These are phyloP conservation scores for Gastroboletus turbinatus DNA, from an alignment of 1,284 basidiomycete genomes.

Conservation along the genomic window DNA sequence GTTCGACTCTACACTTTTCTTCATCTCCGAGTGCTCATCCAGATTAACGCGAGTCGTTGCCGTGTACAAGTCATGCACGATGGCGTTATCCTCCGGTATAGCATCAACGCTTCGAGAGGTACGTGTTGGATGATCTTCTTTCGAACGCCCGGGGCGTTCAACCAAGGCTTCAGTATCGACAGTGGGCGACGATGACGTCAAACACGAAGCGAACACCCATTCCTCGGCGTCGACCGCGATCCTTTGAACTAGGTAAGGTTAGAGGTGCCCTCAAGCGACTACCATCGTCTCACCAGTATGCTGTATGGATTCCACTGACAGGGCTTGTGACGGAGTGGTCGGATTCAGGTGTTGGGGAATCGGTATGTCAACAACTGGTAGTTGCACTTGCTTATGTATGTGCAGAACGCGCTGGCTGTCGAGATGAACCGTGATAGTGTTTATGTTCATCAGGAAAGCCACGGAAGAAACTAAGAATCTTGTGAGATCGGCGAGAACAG, in stretches of 20 bases:
- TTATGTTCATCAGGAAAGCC: neutral
- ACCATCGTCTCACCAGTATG: slow-evolving; percentile 1
- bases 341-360: neutral
- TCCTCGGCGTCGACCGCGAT: slow-evolving; percentile 9
- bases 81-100: neutral
- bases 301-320: slow-evolving; percentile 7
- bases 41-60: slow-evolving; percentile 10
- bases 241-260: slow-evolving; percentile 7
- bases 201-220: slow-evolving; percentile 2
- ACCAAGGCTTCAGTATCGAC: neutral
- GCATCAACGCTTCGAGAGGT: neutral
- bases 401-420: neutral
- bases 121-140: neutral
- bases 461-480: neutral
- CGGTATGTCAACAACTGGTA: neutral
- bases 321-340: neutral
- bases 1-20: slow-evolving; percentile 1
- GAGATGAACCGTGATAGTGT: neutral
- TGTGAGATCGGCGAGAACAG: slow-evolving; percentile 51
- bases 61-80: slow-evolving; percentile 18
- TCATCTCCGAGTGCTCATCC: slow-evolving; percentile 5
- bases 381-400: neutral
- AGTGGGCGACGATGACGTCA: neutral
- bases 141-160: neutral
- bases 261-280: neutral